Base-by-base conservation (phyloP, 192 early-diverging fungal species). In the Phlyctochytrium bullatum region DNA sequence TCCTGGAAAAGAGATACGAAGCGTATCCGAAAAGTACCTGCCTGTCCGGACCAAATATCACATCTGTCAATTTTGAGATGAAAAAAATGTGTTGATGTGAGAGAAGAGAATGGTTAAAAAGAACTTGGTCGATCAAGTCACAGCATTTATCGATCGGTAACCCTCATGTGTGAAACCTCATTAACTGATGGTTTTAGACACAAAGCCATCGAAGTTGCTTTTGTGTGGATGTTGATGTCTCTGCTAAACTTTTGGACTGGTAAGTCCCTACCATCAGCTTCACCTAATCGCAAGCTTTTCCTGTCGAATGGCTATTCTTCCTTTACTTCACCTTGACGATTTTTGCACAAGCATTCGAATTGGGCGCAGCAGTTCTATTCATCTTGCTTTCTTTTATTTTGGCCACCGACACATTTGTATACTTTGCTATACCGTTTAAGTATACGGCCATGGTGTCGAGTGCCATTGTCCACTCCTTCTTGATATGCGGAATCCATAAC, bases 241-340 rank as follows among this genome's bases (percentile, higher is more conserved):
- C 24, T 68, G 34, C 50, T 78, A 25, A 78, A 75, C 71, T 75
- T 79, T 50, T 73, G 76, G 52, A 56, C 67, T n/a, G 53, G 71
- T 72, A 61, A 20, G 16, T 16, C 4, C 3, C 20, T 10, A 27
- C 24, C 30, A n/a, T 33, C 3, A 17, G 2, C n/a, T 1, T 68
- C 59, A 28, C 4, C 23, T 35, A 27, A 25, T 14, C 28, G 20
- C 36, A 59, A 77, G 76, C 60, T 14, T 79, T 79, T 62, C 78
- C 78, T 1, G 61, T 79, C 35, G 78, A 79, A 67, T 79, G 76
- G 76, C n/a, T 79, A 25, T 74, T 80, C 33, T 78, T 79, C 40
- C 31, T 69, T 14, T 51, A 57, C 36, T 68, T 79, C 62, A 79
- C 70, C 6, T 28, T 79, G 32, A 76, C 62, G 10, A 65, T 78